phyloP scores from a whole-genome alignment of 2,329 filamentous ascomycete species.

The Penicillium sp. region DNA sequence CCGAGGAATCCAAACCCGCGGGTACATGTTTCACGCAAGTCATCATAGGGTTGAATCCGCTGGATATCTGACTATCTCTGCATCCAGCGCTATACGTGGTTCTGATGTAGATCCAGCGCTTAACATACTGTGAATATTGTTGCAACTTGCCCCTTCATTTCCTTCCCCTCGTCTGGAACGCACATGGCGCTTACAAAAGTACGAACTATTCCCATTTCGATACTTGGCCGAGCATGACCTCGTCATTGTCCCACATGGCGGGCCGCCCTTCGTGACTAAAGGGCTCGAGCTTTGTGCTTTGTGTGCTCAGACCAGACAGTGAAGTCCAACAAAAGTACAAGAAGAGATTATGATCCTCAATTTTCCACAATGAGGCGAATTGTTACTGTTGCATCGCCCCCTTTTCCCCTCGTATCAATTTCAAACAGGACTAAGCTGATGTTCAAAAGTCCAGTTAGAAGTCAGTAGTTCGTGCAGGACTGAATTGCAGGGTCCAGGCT shows the following conservation, averaged over 20 bases:
- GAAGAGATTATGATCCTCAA: not conserved
- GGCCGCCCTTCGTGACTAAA: not conserved
- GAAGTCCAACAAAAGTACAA: not conserved
- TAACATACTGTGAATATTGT: not conserved
- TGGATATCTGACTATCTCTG: not conserved
- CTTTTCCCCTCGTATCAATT: not conserved
- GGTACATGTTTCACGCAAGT: constrained; percentile 12
- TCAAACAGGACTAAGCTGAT: not conserved
- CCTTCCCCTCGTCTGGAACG: not conserved
- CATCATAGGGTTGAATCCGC: not conserved
- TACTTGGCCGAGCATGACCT: constrained; percentile 2
- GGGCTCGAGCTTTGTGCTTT: not conserved
- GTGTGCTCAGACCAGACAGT: not conserved
- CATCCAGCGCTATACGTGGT: not conserved
- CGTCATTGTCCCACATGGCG: constrained; percentile 2
- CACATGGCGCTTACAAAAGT: constrained; percentile 11
- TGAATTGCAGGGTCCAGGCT: not conserved
- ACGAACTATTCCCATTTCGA: constrained; percentile 14
- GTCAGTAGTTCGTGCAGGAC: not conserved
- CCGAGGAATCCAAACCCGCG: not conserved
- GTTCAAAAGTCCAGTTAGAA: not conserved
- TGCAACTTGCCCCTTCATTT: not conserved
- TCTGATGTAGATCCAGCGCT: not conserved
- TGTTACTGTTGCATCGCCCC: not conserved
- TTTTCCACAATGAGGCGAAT: not conserved